Base-by-base conservation (phyloP, 1,139 yeast species). In the Diutina catenulata region DNA sequence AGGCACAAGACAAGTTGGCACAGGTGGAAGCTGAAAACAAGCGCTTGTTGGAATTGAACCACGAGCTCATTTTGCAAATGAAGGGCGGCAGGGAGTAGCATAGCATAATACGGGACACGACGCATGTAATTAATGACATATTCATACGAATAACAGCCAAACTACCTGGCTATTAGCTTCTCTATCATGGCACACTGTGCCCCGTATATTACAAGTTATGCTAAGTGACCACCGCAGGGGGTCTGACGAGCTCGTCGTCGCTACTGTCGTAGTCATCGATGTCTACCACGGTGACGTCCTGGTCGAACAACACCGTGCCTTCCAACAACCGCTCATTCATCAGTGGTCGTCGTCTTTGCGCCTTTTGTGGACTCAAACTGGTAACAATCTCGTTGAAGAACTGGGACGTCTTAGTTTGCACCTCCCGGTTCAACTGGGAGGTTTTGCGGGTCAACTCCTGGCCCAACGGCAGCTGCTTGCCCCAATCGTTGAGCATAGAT, bases 341-440 rank as follows among this genome's bases (percentile, higher is more conserved):
- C 44, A 3, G 42, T 45, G 19, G 45, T 39, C 28, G 38, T 20
- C 25, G 43, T 21, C 33, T 39, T 13, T 38, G 40, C 10, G 43
- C 43, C 5, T 28, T 38, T 25, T 42, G 38, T 2, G 37, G 28
- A 26, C 37, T 38, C 9, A 40, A 33, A 6, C 23, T 27, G 7
- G 40, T 44, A 14, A 42, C 41, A 16, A 54, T 41, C 35, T 53
- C 54, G 7, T 59, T 64, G 26, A 60, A 45, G 37, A 51, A 48
- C 39, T 58, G 57, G 3, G 62, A 57, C 33, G 54, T 50, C 33
- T 59, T 50, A 3, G 47, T 46, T 21, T 22, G 20, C 27, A 50
- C 36, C n/a, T 47, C 48, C 14, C 44, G 50, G 16, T 41, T 18
- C 9, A 20, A 29, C 4, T 21, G 8, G 11, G 36, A 36, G 31